A percentile compares a stretch with the other conserved stretches of the same genome.
Conservation (phyloP, 2,329 filamentous ascomycete genomes). For the Knufia petricola region DNA sequence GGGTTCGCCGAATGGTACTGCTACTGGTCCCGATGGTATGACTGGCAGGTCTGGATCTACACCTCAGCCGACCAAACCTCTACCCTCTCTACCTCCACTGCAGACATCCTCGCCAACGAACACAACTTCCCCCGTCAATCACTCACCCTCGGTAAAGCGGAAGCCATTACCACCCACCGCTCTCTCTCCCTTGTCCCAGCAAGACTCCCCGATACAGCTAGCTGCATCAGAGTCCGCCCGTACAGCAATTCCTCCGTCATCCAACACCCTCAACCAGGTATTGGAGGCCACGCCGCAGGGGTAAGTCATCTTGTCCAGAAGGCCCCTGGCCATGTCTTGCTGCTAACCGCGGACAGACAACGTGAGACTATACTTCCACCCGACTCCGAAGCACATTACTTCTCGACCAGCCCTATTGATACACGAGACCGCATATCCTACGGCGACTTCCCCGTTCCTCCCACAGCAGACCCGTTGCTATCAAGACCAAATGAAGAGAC, state of each 20-base stretch:
- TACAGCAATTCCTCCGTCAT: not conserved
- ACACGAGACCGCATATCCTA: slow-evolving; percentile 2
- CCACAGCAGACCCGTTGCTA: not conserved
- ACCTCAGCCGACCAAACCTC: not conserved
- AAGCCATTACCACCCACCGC: slow-evolving; percentile 46
- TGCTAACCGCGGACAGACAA: slow-evolving; percentile 1
- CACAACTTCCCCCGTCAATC: not conserved
- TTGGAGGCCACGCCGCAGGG: not conserved
- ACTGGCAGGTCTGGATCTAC: not conserved
- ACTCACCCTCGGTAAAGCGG: slow-evolving; percentile 32
- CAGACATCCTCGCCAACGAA: slow-evolving; percentile 14
- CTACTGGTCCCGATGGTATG: too few species aligned
- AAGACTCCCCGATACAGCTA: slow-evolving; percentile 10
- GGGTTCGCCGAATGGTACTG: not conserved
- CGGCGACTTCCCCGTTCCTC: slow-evolving; percentile 9
- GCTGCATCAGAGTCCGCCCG: not conserved
- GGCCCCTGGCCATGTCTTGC: not conserved
- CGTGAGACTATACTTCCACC: not conserved
- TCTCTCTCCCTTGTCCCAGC: slow-evolving; percentile 31
- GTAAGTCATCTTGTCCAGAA: slow-evolving; percentile 11
- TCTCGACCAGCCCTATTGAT: slow-evolving; percentile 1
- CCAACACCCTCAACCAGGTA: slow-evolving; percentile 3
- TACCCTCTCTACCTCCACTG: slow-evolving; percentile 17
- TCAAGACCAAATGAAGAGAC: not conserved
- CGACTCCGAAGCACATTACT: not conserved